Percentiles rank a stretch among this genome's conserved stretches.
phyloP scores from a whole-genome alignment of 2,329 filamentous ascomycete genomes.

The Aspergillaceae sp. region DNA sequence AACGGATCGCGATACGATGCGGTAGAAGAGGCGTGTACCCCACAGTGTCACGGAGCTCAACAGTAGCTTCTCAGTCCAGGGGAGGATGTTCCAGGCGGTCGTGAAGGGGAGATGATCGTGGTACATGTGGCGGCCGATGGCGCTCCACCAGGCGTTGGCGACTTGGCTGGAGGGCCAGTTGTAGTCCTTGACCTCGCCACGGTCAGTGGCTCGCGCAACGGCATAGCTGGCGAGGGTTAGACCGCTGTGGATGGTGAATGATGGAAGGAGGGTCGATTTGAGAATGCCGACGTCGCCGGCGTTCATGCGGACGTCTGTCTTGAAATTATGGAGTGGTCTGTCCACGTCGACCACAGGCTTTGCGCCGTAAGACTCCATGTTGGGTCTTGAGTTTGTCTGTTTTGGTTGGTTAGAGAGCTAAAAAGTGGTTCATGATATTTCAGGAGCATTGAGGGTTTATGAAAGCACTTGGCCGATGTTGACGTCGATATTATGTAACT shows the following conservation, averaged over 20 bases:
- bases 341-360: constrained; percentile 7
- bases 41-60: constrained; percentile 50
- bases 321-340: background rate
- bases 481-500: constrained; percentile 16
- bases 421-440: background rate
- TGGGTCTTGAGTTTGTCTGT: background rate
- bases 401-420: background rate
- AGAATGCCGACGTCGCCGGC: constrained; percentile 42
- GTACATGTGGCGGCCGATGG: constrained; percentile 45
- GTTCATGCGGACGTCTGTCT: constrained; percentile 2
- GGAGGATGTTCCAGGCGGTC: constrained; percentile 41
- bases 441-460: background rate
- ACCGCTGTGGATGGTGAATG: constrained; percentile 45
- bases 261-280: constrained; percentile 47
- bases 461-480: constrained; percentile 1
- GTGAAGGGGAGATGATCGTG: constrained; percentile 39
- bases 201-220: constrained; percentile 44
- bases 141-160: constrained; percentile 53
- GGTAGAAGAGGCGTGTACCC: constrained; percentile 50
- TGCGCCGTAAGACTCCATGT: constrained; percentile 7
- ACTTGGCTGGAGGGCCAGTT: constrained; percentile 50
- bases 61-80: constrained; percentile 48
- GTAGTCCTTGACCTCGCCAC: constrained; percentile 54
- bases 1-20: constrained; percentile 43
- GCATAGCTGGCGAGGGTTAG: constrained; percentile 46